Evolutionary conservation across 805 yeast species (phyloP).

Genomic region (Maudiozyma turicensis): DNA sequence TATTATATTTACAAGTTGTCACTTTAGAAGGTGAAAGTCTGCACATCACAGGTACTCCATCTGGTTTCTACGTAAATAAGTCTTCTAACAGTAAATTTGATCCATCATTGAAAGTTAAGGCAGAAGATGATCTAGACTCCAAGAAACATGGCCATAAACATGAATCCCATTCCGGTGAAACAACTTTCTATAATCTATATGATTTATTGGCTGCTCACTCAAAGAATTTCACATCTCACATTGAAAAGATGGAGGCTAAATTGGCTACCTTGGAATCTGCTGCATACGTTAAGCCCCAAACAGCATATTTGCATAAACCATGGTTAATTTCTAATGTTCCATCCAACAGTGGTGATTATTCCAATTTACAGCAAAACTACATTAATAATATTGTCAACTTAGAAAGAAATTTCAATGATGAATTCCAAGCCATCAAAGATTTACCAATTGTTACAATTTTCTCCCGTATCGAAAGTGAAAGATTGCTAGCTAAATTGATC

Average conservation of each 20-base stretch:
- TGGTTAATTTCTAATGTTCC: conserved; percentile 47
- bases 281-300: conserved; percentile 51
- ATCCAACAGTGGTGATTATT: conserved; percentile 41
- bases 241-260: conserved; percentile 41
- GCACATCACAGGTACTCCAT: conserved; percentile 66
- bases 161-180: background rate
- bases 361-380: conserved; percentile 43
- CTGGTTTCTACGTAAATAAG: conserved; percentile 74
- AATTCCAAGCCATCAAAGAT: conserved; percentile 74
- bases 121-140: background rate
- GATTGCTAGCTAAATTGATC: conserved; percentile 56
- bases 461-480: conserved; percentile 68
- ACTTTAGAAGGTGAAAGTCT: conserved; percentile 75
- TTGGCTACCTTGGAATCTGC: conserved; percentile 40
- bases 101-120: conserved; percentile 36
- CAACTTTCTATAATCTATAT: conserved; percentile 37
- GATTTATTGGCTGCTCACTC: conserved; percentile 58
- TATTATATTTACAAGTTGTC: conserved; percentile 62
- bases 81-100: conserved; percentile 63
- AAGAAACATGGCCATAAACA: background rate
- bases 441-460: conserved; percentile 48
- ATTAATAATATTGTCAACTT: conserved; percentile 19
- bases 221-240: conserved; percentile 45
- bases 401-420: conserved; percentile 82
- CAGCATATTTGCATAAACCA: conserved; percentile 54